These are phyloP conservation scores for Suillus cothurnatus DNA, from an alignment of 768 basidiomycete species.

Conservation along the genomic window DNA sequence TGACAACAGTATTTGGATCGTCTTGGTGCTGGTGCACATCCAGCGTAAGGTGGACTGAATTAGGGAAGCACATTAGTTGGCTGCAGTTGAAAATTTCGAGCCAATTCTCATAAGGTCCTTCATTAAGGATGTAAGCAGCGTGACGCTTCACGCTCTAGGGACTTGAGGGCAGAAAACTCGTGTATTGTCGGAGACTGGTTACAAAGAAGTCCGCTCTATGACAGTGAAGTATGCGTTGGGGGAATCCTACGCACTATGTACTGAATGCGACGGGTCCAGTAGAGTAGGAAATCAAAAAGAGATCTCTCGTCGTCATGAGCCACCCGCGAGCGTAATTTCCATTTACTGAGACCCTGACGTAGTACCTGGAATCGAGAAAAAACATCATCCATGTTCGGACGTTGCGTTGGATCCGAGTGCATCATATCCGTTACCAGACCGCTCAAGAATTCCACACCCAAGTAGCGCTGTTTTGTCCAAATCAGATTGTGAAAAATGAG, in stretches of 20 bases:
- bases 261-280: constrained; percentile 17
- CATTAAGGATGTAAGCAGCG: too few species aligned
- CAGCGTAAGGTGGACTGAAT: too few species aligned
- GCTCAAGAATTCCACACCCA: constrained; percentile 25
- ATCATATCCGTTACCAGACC: constrained; percentile 37
- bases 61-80: too few species aligned
- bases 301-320: constrained; percentile 10
- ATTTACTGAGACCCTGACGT: constrained; percentile 8
- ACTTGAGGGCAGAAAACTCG: background rate
- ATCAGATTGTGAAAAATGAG: background rate
- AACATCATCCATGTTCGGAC: constrained; percentile 34
- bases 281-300: constrained; percentile 13
- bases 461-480: background rate
- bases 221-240: background rate
- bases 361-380: constrained; percentile 22
- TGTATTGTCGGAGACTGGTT: background rate
- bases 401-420: constrained; percentile 31
- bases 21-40: too few species aligned
- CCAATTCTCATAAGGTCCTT: too few species aligned
- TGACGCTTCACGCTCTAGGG: too few species aligned
- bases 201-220: background rate
- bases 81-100: too few species aligned
- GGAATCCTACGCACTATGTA: constrained; percentile 20
- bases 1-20: too few species aligned
- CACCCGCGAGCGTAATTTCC: constrained; percentile 32